Evolutionary conservation across 225 moss, liverwort and hornwort genomes (phyloP), one percentile per base, ranked within the genome.

Genomic region (Physcomitrellopsis africana): DNA sequence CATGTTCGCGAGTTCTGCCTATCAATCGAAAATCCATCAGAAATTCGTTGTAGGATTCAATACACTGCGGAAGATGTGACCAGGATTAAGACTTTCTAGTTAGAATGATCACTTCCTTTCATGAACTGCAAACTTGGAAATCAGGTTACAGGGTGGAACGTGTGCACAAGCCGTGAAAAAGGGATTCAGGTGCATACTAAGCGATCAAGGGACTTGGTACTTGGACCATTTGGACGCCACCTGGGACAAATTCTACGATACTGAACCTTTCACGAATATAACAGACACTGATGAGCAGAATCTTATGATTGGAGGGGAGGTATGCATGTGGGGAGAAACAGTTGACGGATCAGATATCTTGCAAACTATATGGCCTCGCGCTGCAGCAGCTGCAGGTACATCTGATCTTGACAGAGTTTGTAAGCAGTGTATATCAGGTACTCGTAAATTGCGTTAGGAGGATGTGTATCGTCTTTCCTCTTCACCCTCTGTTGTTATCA

Each of bases 291-390:
- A 68, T 2, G 87, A 90, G 70, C 80, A 78, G 58, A 54, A 64
- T 10, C 89, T 86, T 37, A 77, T 99, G 14, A 53, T 99, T 22
- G 99, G 99, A 67, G 99, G 99, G 29, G 95, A 99, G 83, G 99
- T 95, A 55, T 99, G 99, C 87, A 92, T 99, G 99, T 99, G 99
- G 99, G 95, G 95, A 18, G 99, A 99, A 81, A 93, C 90, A 9
- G 93, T 77, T 37, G 99, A 99, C 78, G 77, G 52, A 23, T 95
- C 95, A 1, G 84, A 95, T 3, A 76, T 95, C 44, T 68, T 92
- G 78, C 95, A 93, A 75, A 99, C 95, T 9, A 92, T 95, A 11
- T 99, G 99, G 99, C 99, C 99, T 27, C 84, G 99, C 3, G 99
- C 99, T 11, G 99, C 95, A 32, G 99, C 95, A 54, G 93, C 95